Base-by-base conservation (phyloP, 805 yeast species). In the Zygotorulaspora sp. region DNA sequence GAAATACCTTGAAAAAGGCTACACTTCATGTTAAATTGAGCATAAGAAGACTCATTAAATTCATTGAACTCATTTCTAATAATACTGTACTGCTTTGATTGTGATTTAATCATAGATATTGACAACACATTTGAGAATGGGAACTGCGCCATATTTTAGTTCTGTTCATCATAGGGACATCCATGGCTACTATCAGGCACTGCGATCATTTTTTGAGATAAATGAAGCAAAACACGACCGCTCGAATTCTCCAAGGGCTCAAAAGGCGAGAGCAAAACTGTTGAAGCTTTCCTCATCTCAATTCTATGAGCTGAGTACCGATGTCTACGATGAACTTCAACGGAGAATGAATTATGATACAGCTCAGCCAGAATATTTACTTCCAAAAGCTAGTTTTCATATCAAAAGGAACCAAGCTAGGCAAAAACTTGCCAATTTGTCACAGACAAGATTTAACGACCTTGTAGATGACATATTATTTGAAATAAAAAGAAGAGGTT, bases 371-470 rank as follows among this genome's bases (percentile, higher is more conserved):
- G 78, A 75, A 38, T 78, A 73, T 52, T 68, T 90, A 36, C 68
- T 78, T 26, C 89, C 95, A 5, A 76, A 77, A 51, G 69, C 75
- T 5, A 71, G 73, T 13, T 87, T 86, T 64, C 98, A 92, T 61
- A 89, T 95, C 29, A 89, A 88, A 57, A 75, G 99, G 55, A 94
- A 92, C 57, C 95, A 88, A 61, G 97, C 98, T 2, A 74, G 99
- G 52, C 85, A 85, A 61, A 90, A 89, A 63, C 72, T 92, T 49
- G 82, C 96, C 4, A 78, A 84, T 33, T 73, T 92, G 41, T 92
- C 96, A 2, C 78, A 80, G 34, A 61, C 80, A 3, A 66, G 97
- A 44, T 92, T 92, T 65, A 80, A 81, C 50, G 98, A 90, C 58
- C 74, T 92, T 58, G 95, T 87, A 13, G 80, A 83, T 41, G 99